Base-by-base conservation (phyloP, 306 rosid genomes). In the Quercus parvula region DNA sequence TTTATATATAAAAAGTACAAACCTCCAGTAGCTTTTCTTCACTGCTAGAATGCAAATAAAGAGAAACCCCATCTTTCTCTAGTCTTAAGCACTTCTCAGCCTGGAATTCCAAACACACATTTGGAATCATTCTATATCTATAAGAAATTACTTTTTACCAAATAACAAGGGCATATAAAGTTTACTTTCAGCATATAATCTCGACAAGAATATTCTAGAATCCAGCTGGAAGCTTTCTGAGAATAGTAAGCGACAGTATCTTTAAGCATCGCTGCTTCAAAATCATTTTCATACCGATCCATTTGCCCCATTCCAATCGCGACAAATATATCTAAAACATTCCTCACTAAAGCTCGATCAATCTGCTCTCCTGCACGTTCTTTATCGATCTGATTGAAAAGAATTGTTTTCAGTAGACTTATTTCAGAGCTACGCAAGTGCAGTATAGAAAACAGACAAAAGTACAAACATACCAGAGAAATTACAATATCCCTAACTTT, bases 311-410 rank as follows among this genome's bases (percentile, higher is more conserved):
- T 83, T 24, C 92, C 93, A 31, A 93, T 88, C 88, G 87, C 93
- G 17, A 85, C 80, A 81, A 83, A 87, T 74, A 91, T 80, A 79
- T 84, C 89, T 74, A 89, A 76, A 54, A 87, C 83, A 73, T 88
- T 83, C 75, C 87, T 88, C 72, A 91, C 69, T 70, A 93, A 70
- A 81, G 86, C 87, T 75, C 79, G 81, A 68, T 93, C 92, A 63
- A 91, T 87, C 80, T 88, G 83, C 85, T 85, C 89, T 79, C 90
- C 94, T 62, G 89, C 91, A 30, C 85, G 89, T 66, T 87, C 88
- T 70, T 80, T 83, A 78, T 80, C 87, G 77, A 89, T 88, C 98
- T 89, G 77, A 75, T 68, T 19, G 8, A 19, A 33, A 38, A n/a
- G 35, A 57, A 19, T 18, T 6, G 11, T 8, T 33, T 35, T 19